These are phyloP conservation scores for Cenchrus americanus DNA, from an alignment of 176 grass and related monocot genomes.

Conservation along the genomic window DNA sequence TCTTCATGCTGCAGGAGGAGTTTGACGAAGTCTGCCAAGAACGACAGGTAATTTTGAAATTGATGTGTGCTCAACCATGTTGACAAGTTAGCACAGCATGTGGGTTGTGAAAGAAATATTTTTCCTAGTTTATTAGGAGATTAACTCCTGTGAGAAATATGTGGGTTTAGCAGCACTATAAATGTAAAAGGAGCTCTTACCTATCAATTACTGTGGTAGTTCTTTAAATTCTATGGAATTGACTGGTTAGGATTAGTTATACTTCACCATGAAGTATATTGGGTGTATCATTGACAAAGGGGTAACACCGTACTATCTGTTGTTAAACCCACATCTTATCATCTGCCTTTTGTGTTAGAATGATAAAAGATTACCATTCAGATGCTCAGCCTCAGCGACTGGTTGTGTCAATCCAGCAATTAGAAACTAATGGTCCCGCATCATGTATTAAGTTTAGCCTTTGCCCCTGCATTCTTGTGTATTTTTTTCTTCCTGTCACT, in stretches of 20 bases:
- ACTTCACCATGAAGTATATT: too few relatives aligned
- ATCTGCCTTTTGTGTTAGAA: background rate
- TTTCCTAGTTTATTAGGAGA: slow-evolving; percentile 24
- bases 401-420: background rate
- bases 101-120: background rate
- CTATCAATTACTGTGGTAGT: background rate
- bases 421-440: background rate
- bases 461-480: background rate
- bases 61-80: background rate
- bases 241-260: background rate
- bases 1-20: slow-evolving; percentile 59
- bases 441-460: background rate
- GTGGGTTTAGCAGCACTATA: slow-evolving; percentile 13
- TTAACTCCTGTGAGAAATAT: background rate
- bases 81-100: slow-evolving; percentile 8
- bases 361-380: background rate
- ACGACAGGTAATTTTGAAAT: slow-evolving; percentile 37
- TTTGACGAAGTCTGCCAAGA: slow-evolving; percentile 62
- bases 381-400: background rate
- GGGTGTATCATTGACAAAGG: background rate
- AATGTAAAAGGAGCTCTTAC: background rate
- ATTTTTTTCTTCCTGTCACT: background rate
- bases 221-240: background rate
- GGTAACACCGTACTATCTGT: background rate
- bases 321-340: slow-evolving; percentile 4